Conservation (phyloP, 1,284 basidiomycete species). For the Boletus hoseneyae region DNA sequence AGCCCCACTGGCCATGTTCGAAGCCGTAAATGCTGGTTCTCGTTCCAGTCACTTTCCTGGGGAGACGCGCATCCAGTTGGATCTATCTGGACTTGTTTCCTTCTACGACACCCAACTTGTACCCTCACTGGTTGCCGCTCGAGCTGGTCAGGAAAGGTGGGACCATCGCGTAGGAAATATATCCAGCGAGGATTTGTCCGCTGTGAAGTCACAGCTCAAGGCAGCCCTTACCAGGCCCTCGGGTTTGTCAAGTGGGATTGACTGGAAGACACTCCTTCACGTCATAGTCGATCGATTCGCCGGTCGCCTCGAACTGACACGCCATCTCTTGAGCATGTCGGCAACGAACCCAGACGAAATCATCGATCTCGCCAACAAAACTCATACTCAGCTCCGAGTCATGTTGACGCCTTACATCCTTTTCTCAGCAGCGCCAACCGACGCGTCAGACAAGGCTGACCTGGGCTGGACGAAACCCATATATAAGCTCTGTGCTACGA, state of each 20-base stretch:
- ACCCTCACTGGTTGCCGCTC: conserved; percentile 27
- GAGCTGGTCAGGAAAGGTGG: conserved; percentile 23
- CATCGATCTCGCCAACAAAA: conserved; percentile 13
- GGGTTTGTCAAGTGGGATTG: conserved; percentile 33
- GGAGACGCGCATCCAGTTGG: conserved; percentile 33
- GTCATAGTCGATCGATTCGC: conserved; percentile 42
- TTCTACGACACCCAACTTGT: conserved; percentile 33
- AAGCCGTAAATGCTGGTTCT: conserved; percentile 24
- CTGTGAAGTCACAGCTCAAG: conserved; percentile 19
- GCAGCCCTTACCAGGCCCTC: conserved; percentile 16
- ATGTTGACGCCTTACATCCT: conserved; percentile 22
- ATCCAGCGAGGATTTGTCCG: conserved; percentile 16
- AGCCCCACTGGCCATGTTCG: not conserved
- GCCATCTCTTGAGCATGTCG: conserved; percentile 34
- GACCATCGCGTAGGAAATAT: conserved; percentile 32
- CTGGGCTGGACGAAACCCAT: conserved; percentile 27
- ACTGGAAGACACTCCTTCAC: conserved; percentile 41
- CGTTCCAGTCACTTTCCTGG: conserved; percentile 34
- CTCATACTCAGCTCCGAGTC: conserved; percentile 18
- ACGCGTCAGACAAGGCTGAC: not conserved
- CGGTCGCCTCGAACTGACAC: conserved; percentile 39
- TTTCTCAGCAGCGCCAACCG: not conserved
- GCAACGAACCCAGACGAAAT: not conserved
- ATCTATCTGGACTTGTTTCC: conserved; percentile 29
- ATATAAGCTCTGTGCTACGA: conserved; percentile 29